phyloP scores from a whole-genome alignment of 164 flowering plant species.

The Umbilicus rupestris region DNA sequence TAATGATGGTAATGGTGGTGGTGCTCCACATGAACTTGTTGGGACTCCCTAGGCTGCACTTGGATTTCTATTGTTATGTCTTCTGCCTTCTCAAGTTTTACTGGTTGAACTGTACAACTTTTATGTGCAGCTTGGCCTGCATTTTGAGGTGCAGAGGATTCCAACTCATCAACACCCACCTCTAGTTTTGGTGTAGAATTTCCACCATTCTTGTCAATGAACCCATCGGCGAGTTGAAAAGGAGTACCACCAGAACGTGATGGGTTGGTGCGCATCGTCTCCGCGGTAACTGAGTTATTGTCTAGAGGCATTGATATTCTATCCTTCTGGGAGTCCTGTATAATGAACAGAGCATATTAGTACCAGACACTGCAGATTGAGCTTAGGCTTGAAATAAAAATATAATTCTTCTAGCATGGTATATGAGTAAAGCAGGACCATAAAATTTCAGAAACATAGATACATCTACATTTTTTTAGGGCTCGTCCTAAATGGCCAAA shows the following conservation, averaged over 20 bases:
- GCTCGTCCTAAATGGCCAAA: neutral
- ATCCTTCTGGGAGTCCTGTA: conserved; percentile 1
- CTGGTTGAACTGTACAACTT: neutral
- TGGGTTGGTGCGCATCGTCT: neutral
- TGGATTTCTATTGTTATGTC: neutral
- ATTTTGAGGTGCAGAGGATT: neutral
- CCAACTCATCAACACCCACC: neutral
- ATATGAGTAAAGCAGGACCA: neutral
- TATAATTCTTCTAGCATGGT: neutral
- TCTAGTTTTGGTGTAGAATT: neutral
- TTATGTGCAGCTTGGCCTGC: neutral
- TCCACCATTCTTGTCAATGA: neutral
- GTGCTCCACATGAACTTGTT: conserved; percentile 22
- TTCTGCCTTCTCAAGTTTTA: neutral
- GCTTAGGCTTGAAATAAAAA: neutral
- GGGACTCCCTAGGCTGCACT: conserved; percentile 4
- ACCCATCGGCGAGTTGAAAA: neutral
- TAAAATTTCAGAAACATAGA: neutral
- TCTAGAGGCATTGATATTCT: neutral
- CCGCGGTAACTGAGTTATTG: neutral
- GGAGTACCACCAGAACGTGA: neutral
- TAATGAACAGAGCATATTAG: neutral
- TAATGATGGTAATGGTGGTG: conserved; percentile 25
- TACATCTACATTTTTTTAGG: neutral
- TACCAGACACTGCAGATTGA: neutral